phyloP scores from a whole-genome alignment of 2,329 filamentous ascomycete genomes.

The Fusarium sp. region DNA sequence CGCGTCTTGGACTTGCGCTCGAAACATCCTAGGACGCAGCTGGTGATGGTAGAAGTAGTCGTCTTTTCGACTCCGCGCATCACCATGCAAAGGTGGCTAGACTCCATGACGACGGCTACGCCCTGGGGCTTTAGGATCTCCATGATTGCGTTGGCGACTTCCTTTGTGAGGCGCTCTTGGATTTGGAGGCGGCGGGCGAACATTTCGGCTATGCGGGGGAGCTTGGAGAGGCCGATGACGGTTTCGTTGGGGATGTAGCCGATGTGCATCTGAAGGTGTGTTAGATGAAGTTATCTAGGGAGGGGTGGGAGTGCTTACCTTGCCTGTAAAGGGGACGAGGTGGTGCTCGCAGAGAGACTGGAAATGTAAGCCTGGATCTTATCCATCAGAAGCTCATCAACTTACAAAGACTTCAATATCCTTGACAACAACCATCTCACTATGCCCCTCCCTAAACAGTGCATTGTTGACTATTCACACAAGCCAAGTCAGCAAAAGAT shows the following conservation, averaged over 20 bases:
- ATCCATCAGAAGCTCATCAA: background rate
- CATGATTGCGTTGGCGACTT: constrained; percentile 93
- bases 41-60: constrained; percentile 87
- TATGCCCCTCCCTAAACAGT: constrained; percentile 96
- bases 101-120: constrained; percentile 97
- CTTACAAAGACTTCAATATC: constrained; percentile 84
- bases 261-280: constrained; percentile 85
- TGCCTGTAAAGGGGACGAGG: constrained; percentile 94
- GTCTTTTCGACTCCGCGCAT: constrained; percentile 99
- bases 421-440: constrained; percentile 97
- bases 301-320: constrained; percentile 65
- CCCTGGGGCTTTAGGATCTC: constrained; percentile 94
- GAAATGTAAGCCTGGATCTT: background rate
- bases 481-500: background rate
- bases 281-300: background rate
- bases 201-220: constrained; percentile 97
- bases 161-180: constrained; percentile 95
- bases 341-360: constrained; percentile 95
- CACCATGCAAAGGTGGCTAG: constrained; percentile 96
- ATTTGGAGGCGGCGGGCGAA: constrained; percentile 94
- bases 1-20: constrained; percentile 92
- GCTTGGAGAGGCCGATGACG: constrained; percentile 94
- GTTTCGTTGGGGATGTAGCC: constrained; percentile 94
- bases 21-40: constrained; percentile 97
- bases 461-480: constrained; percentile 76